A percentile compares a stretch with the other conserved stretches of the same genome.
Conservation (phyloP, 2,329 filamentous ascomycete genomes). For the Cladobotryum mycophilum region DNA sequence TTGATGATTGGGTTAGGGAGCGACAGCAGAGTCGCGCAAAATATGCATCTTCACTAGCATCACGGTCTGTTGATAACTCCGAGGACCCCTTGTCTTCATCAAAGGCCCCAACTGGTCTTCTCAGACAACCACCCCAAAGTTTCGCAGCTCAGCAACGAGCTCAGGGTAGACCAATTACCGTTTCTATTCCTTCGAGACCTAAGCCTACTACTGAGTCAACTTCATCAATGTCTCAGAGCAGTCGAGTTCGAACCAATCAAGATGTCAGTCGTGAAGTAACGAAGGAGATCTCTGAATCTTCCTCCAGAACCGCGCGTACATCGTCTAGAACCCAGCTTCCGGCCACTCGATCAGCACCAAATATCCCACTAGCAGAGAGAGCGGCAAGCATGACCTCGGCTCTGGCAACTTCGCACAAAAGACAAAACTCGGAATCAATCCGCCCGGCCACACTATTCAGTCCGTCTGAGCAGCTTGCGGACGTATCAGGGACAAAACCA, state of each 20-base stretch:
- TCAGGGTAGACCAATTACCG: slow-evolving; percentile 40
- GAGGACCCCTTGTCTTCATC: slow-evolving; percentile 32
- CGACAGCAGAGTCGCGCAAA: slow-evolving; percentile 35
- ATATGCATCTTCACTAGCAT: slow-evolving; percentile 24
- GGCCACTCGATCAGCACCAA: slow-evolving; percentile 21
- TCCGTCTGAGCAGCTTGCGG: slow-evolving; percentile 44
- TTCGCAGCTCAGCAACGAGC: slow-evolving; percentile 61
- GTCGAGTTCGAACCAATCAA: slow-evolving; percentile 22
- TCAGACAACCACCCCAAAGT: slow-evolving; percentile 54
- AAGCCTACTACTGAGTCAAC: slow-evolving; percentile 20
- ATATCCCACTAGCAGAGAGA: slow-evolving; percentile 24
- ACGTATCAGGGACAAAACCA: slow-evolving; percentile 48
- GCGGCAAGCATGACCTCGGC: slow-evolving; percentile 23
- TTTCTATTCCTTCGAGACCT: slow-evolving; percentile 19
- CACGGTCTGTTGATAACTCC: slow-evolving; percentile 19
- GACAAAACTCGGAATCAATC: slow-evolving; percentile 24
- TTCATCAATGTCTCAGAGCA: slow-evolving; percentile 24
- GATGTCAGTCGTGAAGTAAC: slow-evolving; percentile 13
- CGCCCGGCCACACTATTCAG: slow-evolving; percentile 49
- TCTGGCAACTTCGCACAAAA: slow-evolving; percentile 18
- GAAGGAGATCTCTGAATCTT: slow-evolving; percentile 19
- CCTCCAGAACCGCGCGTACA: slow-evolving; percentile 22
- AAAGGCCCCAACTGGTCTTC: slow-evolving; percentile 35
- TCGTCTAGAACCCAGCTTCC: slow-evolving; percentile 23
- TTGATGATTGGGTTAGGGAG: slow-evolving; percentile 54